Evolutionary conservation across 2,329 filamentous ascomycete genomes (phyloP), one percentile per base, ranked within the genome.

Genomic region (Arthrobotrys conoides): DNA sequence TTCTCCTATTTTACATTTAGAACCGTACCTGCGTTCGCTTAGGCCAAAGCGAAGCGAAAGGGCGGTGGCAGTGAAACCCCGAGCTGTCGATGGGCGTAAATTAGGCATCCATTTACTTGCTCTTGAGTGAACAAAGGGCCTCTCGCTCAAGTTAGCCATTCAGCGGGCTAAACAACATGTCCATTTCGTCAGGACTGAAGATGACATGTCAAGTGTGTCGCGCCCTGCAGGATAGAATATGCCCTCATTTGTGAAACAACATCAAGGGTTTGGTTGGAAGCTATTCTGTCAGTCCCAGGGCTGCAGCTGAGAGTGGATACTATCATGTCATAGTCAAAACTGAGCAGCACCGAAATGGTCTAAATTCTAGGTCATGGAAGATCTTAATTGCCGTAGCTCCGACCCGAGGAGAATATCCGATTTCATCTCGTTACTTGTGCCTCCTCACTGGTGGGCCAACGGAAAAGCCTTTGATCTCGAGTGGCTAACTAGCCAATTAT

Each of bases 51-150:
- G 66, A 71, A 67, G 65, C 66, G 64, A 76, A 57, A 57, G 57
- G 71, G 73, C 59, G 57, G 73, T 77, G 73, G 67, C 67, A 77
- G 59, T 77, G 67, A 71, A 63, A 77, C 59, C 61, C 73, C 73
- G 73, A 77, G 67, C 66, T 68, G 61, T 71, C 65, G 22, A 73
- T n/a, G 38, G 41, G 44, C 27, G 46, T 36, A 59, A 71, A 66
- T 51, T 73, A 73, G 70, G 70, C 70, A 73, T 67, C 70, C 70
- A 67, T 51, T 20, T 22, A 44, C 18, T 24, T 24, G 69, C 38
- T 72, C 33, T 12, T 24, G 16, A 5, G 59, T 46, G 41, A 73
- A 64, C 18, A 38, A 57, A 66, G 49, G 33, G 41, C 18, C 27
- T 22, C 6, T 59, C 69, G 59, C 55, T 71, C 51, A 36, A n/a